phyloP scores from a whole-genome alignment of 1,284 basidiomycete species.

The Tausonia pullulans region DNA sequence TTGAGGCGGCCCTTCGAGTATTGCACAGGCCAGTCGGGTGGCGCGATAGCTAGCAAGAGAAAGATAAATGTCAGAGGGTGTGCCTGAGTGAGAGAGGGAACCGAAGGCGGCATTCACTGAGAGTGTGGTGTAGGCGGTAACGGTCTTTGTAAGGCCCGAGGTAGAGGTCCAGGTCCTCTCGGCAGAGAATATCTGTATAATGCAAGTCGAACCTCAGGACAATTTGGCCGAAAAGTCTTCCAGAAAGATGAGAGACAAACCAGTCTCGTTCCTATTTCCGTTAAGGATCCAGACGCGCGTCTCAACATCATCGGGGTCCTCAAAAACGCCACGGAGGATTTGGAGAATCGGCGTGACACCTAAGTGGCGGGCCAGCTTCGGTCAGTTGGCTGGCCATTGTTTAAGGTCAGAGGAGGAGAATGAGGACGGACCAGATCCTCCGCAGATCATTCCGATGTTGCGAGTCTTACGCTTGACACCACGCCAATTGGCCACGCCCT shows the following conservation, averaged over 20 bases:
- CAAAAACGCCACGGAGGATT: slow-evolving; percentile 43
- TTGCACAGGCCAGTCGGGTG: slow-evolving; percentile 30
- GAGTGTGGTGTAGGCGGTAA: slow-evolving; percentile 42
- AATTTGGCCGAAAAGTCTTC: too few species aligned
- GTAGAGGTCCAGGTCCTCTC: slow-evolving; percentile 43
- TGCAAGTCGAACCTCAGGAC: too few species aligned
- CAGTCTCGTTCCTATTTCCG: slow-evolving; percentile 42
- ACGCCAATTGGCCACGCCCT: slow-evolving; percentile 37
- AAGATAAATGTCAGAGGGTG: background rate
- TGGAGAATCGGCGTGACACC: slow-evolving; percentile 53
- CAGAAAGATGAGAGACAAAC: slow-evolving; percentile 17
- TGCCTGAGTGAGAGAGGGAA: background rate
- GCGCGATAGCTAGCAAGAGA: background rate
- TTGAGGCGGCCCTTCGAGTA: slow-evolving; percentile 41
- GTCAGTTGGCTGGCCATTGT: background rate
- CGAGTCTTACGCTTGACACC: slow-evolving; percentile 34
- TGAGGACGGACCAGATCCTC: slow-evolving; percentile 40
- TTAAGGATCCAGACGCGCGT: slow-evolving; percentile 46
- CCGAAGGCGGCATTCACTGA: slow-evolving; percentile 31
- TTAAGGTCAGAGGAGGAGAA: background rate
- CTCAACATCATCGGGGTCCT: slow-evolving; percentile 34
- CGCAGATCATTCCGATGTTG: slow-evolving; percentile 50
- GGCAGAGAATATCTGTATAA: slow-evolving; percentile 43
- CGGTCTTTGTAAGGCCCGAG: slow-evolving; percentile 28
- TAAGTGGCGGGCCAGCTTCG: slow-evolving; percentile 12